Percentiles rank a stretch among this genome's conserved stretches.
phyloP scores from a whole-genome alignment of 2,329 filamentous ascomycete species.

The Ramularia collo-cygni region DNA sequence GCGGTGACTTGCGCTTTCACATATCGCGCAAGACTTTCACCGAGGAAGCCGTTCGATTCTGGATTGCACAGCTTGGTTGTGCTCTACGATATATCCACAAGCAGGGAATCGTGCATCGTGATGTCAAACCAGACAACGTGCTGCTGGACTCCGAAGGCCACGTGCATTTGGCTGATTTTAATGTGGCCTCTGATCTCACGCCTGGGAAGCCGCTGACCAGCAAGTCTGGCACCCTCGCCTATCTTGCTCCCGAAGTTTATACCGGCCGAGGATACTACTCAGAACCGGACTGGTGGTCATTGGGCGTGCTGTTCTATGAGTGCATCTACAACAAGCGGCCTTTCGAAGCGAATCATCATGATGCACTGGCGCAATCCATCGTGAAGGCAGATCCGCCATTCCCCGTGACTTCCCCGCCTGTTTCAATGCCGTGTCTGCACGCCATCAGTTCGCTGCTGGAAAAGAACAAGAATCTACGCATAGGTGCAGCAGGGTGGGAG shows the following conservation, averaged over 20 bases:
- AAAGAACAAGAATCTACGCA: constrained; percentile 68
- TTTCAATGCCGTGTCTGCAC: constrained; percentile 80
- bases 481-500: constrained; percentile 76
- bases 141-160: constrained; percentile 83
- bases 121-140: constrained; percentile 89
- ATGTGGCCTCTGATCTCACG: constrained; percentile 89
- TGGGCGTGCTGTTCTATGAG: constrained; percentile 97
- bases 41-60: constrained; percentile 92
- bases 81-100: constrained; percentile 79
- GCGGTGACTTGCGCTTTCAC: constrained; percentile 92
- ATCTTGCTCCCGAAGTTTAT: constrained; percentile 93
- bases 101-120: constrained; percentile 83
- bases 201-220: constrained; percentile 78
- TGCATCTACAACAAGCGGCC: constrained; percentile 99
- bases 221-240: constrained; percentile 93
- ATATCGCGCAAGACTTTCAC: constrained; percentile 98
- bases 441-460: constrained; percentile 80
- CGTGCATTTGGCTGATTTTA: constrained; percentile 97
- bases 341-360: constrained; percentile 84
- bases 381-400: constrained; percentile 76
- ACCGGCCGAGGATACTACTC: constrained; percentile 79
- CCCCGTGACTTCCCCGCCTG: constrained; percentile 85
- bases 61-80: constrained; percentile 91
- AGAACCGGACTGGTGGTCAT: constrained; percentile 96
- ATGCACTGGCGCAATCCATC: constrained; percentile 72